Base-by-base conservation (phyloP, 192 early-diverging fungal species). In the Anaeromyces robustus region DNA sequence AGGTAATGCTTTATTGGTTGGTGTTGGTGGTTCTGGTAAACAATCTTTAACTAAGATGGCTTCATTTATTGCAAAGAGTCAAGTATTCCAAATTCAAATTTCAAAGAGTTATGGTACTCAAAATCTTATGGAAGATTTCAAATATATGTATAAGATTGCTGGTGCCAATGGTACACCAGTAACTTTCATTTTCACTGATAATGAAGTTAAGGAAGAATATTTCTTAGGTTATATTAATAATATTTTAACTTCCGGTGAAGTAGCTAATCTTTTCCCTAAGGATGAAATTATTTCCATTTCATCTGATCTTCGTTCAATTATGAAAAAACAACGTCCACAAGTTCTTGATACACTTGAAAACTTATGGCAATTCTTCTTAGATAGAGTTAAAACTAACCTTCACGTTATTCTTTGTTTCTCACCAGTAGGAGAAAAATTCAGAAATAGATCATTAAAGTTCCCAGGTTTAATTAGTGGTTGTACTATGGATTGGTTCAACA, bases 61-160 rank as follows among this genome's bases (percentile, higher is more conserved):
- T 16, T 87, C 89, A 9, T 91, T 91, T 77, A 91, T 91, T 84
- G 89, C 90, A 9, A 91, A 91, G 52, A 87, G 85, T 77, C 88
- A 88, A 78, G 87, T 90, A 2, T 91, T 91, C 83, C 90, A 91
- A 81, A 91, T 91, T 81, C 85, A 89, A 30, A 91, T 91, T 77
- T 88, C 90, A 2, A 91, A 91, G 82, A 91, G 85, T 77, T 91
- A 91, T 83, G 82, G 83, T 77, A 84, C 80, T 13, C 82, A 85
- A n/a, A 91, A 91, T 78, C 82, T 91, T 82, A 90, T 91, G 90
- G 90, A 91, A 87, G 90, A 91, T 79, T 84, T 91, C 32, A 91
- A 91, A 81, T 86, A 89, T 81, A 91, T 91, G 89, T 91, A 89
- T 85, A 91, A 91, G 79, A 80, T 89, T 77, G 89, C 90, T 9